Evolutionary conservation across 805 yeast species (phyloP).

Genomic region (Yamadazyma sp.): DNA sequence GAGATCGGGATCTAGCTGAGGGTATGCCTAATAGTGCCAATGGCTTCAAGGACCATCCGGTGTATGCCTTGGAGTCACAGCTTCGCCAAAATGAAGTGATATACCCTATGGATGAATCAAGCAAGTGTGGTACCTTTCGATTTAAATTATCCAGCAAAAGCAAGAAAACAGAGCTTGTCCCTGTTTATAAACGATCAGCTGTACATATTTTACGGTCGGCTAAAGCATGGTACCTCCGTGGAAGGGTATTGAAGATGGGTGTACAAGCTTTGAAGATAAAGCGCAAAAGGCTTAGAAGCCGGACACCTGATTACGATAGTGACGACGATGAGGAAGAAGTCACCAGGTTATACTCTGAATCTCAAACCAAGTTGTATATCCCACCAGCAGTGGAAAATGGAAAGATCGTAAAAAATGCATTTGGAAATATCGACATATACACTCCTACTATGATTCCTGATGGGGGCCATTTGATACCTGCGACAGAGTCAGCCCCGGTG

Average conservation of each 20-base stretch:
- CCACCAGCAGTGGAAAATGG: slow-evolving; percentile 73
- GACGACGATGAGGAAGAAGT: slow-evolving; percentile 56
- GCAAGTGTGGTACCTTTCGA: slow-evolving; percentile 68
- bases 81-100: slow-evolving; percentile 71
- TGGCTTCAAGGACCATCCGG: slow-evolving; percentile 86
- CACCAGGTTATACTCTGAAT: slow-evolving; percentile 66
- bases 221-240: slow-evolving; percentile 82
- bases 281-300: slow-evolving; percentile 7
- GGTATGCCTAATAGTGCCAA: slow-evolving; percentile 84
- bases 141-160: slow-evolving; percentile 34
- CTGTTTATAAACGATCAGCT: slow-evolving; percentile 67
- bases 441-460: slow-evolving; percentile 78
- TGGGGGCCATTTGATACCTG: slow-evolving; percentile 61
- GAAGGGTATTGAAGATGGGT: slow-evolving; percentile 72
- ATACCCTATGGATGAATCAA: slow-evolving; percentile 54
- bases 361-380: slow-evolving; percentile 68
- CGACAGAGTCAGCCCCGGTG: slow-evolving; percentile 28
- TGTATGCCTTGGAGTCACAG: slow-evolving; percentile 77
- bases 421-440: slow-evolving; percentile 82
- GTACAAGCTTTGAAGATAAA: slow-evolving; percentile 57
- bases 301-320: slow-evolving; percentile 11
- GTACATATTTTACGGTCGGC: slow-evolving; percentile 69
- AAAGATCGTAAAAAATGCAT: slow-evolving; percentile 68
- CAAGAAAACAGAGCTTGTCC: slow-evolving; percentile 37
- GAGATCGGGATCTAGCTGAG: slow-evolving; percentile 63